These are phyloP conservation scores for Phytophthora pistaciae DNA, from an alignment of 352 stramenopile species.

Conservation along the genomic window DNA sequence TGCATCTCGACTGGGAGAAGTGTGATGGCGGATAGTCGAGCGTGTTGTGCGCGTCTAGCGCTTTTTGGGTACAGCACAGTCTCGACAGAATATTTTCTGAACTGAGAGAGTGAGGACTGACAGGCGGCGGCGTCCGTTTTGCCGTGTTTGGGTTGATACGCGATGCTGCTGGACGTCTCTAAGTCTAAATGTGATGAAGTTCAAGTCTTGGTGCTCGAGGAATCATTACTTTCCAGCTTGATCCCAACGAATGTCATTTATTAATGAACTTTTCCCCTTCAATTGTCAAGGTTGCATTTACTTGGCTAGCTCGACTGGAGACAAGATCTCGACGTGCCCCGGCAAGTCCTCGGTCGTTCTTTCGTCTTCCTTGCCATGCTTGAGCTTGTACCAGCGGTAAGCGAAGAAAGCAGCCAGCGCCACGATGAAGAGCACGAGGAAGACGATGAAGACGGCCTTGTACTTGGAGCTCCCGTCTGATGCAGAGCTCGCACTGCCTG, in stretches of 20 bases:
- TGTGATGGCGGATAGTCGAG: background rate
- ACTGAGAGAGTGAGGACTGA: background rate
- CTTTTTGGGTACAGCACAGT: conserved; percentile 1
- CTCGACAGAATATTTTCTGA: conserved; percentile 10
- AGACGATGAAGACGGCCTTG: conserved; percentile 54
- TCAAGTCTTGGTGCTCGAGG: background rate
- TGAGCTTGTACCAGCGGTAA: conserved; percentile 27
- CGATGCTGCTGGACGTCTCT: background rate
- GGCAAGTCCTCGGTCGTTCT: conserved; percentile 8
- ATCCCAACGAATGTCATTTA: background rate
- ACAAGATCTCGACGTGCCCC: conserved; percentile 11
- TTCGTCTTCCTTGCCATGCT: conserved; percentile 16
- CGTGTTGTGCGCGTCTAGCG: background rate
- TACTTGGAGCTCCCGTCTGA: conserved; percentile 30
- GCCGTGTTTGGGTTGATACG: conserved; percentile 3
- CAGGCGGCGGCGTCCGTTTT: conserved; percentile 5
- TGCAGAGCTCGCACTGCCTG: conserved; percentile 6
- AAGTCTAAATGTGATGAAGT: background rate
- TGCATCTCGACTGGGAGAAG: conserved; percentile 13
- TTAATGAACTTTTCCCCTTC: no score
- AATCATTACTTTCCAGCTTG: background rate
- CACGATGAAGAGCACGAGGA: conserved; percentile 48
- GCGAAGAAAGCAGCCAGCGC: conserved; percentile 32
- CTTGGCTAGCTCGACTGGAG: background rate
- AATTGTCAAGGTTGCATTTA: background rate